phyloP scores from a whole-genome alignment of 768 basidiomycete species.

The Amanita fuliginea region DNA sequence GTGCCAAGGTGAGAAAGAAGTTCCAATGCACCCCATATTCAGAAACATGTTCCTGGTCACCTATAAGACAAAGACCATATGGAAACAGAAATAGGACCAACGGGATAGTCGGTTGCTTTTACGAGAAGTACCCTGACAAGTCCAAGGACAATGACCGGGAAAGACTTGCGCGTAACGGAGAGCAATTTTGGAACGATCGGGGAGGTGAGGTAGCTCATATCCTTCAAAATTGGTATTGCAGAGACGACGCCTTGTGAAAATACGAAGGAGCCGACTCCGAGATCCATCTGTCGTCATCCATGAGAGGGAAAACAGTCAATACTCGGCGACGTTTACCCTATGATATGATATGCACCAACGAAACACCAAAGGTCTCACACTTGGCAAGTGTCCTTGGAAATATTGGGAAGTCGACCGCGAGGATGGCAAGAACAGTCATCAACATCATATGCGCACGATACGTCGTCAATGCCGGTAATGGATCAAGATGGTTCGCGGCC shows the following conservation, averaged over 20 bases:
- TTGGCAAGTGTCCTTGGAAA: conserved; percentile 87
- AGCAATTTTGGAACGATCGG: conserved; percentile 42
- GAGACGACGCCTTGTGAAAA: conserved; percentile 93
- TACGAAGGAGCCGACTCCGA: conserved; percentile 95
- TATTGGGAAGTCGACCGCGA: conserved; percentile 91
- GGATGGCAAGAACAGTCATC: conserved; percentile 81
- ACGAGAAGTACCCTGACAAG: conserved; percentile 72
- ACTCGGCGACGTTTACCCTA: not conserved
- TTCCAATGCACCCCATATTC: conserved; percentile 99
- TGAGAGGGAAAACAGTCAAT: conserved; percentile 6
- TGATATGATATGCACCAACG: conserved; percentile 49
- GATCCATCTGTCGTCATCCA: conserved; percentile 68
- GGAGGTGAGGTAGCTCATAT: conserved; percentile 39
- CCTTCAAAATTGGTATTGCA: conserved; percentile 68
- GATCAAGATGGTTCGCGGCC: conserved; percentile 18
- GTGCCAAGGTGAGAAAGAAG: conserved; percentile 89
- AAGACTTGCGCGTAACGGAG: conserved; percentile 38
- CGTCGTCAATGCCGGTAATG: conserved; percentile 67
- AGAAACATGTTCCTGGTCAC: conserved; percentile 72
- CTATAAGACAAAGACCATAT: not conserved
- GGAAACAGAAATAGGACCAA: conserved; percentile 17
- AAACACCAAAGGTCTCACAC: conserved; percentile 90
- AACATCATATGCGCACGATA: conserved; percentile 95
- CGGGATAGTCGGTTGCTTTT: conserved; percentile 91
- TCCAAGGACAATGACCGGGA: conserved; percentile 66